Evolutionary conservation across 2,329 filamentous ascomycete genomes (phyloP).

Genomic region (Nigrospora osmanthi): DNA sequence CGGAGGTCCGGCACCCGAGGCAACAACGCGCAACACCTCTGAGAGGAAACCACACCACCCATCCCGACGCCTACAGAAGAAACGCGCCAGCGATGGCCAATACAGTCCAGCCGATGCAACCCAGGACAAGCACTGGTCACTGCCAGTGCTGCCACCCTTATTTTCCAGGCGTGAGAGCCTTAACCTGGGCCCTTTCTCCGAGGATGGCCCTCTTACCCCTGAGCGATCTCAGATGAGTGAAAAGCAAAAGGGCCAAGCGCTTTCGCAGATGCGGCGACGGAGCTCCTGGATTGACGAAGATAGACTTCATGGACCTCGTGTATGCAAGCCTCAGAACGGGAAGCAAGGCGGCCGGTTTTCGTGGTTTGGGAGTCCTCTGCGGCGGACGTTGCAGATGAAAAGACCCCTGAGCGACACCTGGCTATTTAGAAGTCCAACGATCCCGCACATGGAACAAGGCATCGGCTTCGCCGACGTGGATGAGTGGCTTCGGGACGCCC

Average conservation of each 20-base stretch:
- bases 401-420: too few relatives aligned
- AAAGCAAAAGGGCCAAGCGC: constrained; percentile 15
- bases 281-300: constrained; percentile 43
- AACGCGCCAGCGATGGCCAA: background rate
- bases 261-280: constrained; percentile 17
- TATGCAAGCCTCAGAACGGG: constrained; percentile 19
- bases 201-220: background rate
- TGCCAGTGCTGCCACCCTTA: constrained; percentile 15
- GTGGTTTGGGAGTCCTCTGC: background rate
- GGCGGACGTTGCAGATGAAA: too few relatives aligned
- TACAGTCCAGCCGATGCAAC: background rate
- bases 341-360: background rate
- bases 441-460: too few relatives aligned
- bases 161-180: constrained; percentile 11
- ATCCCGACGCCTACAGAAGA: constrained; percentile 2
- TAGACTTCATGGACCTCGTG: constrained; percentile 37
- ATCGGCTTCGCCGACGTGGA: too few relatives aligned
- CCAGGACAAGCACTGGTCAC: background rate
- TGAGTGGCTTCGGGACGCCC: too few relatives aligned
- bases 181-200: constrained; percentile 1
- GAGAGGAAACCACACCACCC: background rate
- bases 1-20: background rate
- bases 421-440: too few relatives aligned
- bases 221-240: constrained; percentile 7
- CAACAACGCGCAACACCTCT: too few relatives aligned